Conservation (phyloP, 306 rosid species). For the Gastrolobium bilobum region DNA sequence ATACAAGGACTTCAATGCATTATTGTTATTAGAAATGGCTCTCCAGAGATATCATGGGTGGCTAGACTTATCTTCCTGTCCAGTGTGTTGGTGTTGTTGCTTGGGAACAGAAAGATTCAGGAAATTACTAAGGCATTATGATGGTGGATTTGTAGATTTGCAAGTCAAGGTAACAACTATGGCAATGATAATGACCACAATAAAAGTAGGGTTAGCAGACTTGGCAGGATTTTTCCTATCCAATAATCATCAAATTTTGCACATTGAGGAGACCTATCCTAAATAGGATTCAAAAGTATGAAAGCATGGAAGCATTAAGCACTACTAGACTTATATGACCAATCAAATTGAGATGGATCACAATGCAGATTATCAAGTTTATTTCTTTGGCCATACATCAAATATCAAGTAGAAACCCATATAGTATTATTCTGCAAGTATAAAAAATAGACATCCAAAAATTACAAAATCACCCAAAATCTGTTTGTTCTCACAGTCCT, state of each 20-base stretch:
- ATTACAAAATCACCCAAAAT: constrained; percentile 6
- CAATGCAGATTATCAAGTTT: background rate
- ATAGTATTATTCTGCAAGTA: background rate
- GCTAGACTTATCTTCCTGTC: background rate
- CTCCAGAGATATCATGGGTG: background rate
- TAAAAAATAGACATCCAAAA: background rate
- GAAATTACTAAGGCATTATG: background rate
- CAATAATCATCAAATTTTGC: constrained; percentile 30
- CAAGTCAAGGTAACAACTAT: background rate
- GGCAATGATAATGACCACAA: constrained; percentile 22
- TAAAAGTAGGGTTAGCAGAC: background rate
- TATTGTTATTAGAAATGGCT: constrained; percentile 6
- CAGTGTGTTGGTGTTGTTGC: background rate
- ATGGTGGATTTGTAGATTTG: background rate
- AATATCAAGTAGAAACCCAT: constrained; percentile 1
- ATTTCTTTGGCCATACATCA: background rate
- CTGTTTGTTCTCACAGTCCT: background rate
- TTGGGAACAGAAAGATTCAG: background rate
- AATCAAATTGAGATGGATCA: constrained; percentile 5
- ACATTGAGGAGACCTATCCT: background rate
- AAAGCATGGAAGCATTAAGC: background rate
- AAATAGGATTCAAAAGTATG: constrained; percentile 4
- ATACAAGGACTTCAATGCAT: background rate
- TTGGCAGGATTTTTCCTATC: constrained; percentile 9
- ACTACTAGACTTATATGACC: constrained; percentile 15